Conservation (phyloP, 1,284 basidiomycete species). For the Tetrapyrgos nigripes region DNA sequence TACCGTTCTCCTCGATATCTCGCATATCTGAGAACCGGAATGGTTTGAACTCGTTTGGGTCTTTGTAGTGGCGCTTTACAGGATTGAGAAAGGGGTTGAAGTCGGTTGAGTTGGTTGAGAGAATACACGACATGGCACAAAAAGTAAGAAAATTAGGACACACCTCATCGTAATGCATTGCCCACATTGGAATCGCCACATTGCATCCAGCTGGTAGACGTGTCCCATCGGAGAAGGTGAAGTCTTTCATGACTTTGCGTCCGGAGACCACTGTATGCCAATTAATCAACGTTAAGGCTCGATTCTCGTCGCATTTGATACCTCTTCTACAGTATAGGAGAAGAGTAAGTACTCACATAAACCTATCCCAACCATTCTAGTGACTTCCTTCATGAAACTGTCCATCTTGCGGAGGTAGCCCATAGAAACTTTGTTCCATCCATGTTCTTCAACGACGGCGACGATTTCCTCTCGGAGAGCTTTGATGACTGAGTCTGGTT, state of each 20-base stretch:
- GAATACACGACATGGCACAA: not conserved
- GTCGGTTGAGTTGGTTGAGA: not conserved
- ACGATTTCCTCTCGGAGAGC: conserved; percentile 45
- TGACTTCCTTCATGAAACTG: conserved; percentile 45
- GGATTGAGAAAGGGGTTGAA: not conserved
- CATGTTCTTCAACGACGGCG: conserved; percentile 30
- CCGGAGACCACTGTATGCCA: conserved; percentile 16
- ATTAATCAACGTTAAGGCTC: not conserved
- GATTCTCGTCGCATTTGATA: not conserved
- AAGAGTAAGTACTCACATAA: not conserved
- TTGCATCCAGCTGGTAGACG: conserved; percentile 26
- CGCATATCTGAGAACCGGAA: conserved; percentile 26
- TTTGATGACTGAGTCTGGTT: conserved; percentile 36
- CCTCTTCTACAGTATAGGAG: not conserved
- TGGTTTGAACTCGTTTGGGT: conserved; percentile 22
- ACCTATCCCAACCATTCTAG: conserved; percentile 34
- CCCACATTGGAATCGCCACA: conserved; percentile 16
- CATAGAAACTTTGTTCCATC: conserved; percentile 45
- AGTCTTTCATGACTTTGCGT: conserved; percentile 24
- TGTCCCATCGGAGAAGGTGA: conserved; percentile 31
- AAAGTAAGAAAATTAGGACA: not conserved
- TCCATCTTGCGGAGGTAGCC: conserved; percentile 43
- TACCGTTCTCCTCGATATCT: conserved; percentile 14
- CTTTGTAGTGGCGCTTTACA: conserved; percentile 14
- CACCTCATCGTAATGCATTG: conserved; percentile 27